Evolutionary conservation across 78 protist genomes (phyloP).

Genomic region (Mastigamoeba balamuthi): DNA sequence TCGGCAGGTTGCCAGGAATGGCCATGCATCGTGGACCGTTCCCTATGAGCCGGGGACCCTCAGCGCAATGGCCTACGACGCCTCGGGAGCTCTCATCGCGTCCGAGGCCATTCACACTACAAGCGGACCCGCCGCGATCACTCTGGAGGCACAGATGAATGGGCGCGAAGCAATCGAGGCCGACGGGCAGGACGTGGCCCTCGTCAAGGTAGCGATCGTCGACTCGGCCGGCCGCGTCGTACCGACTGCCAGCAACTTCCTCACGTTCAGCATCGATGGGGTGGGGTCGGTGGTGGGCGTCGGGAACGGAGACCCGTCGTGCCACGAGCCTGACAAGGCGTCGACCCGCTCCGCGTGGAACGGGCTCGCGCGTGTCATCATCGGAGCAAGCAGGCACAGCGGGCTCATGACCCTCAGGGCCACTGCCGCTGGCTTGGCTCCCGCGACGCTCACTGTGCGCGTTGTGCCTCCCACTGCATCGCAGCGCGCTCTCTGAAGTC

Average conservation of each 20-base stretch:
- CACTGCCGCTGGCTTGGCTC: too few species aligned
- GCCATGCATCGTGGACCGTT: constrained; percentile 1
- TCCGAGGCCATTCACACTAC: background rate
- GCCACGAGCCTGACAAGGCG: constrained; percentile 7
- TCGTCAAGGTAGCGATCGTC: background rate
- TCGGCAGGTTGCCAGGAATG: background rate
- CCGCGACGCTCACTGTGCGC: too few species aligned
- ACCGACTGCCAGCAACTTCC: background rate
- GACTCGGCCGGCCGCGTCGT: background rate
- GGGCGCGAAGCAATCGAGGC: background rate
- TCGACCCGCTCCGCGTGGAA: background rate
- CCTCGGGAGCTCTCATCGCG: background rate
- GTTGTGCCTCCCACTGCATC: too few species aligned
- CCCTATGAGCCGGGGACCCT: background rate
- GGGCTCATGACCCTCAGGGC: too few species aligned
- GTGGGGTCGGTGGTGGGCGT: background rate
- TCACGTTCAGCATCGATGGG: background rate
- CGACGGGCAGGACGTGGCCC: background rate
- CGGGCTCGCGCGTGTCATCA: background rate
- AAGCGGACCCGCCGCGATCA: background rate
- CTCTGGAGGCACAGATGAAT: background rate
- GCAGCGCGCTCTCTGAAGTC: too few species aligned
- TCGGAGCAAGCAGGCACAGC: too few species aligned
- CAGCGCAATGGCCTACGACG: background rate
- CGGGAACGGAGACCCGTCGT: constrained; percentile 1